These are phyloP conservation scores for Phaeosphaeriaceae sp. DNA, from an alignment of 2,329 filamentous ascomycete genomes.

Conservation along the genomic window DNA sequence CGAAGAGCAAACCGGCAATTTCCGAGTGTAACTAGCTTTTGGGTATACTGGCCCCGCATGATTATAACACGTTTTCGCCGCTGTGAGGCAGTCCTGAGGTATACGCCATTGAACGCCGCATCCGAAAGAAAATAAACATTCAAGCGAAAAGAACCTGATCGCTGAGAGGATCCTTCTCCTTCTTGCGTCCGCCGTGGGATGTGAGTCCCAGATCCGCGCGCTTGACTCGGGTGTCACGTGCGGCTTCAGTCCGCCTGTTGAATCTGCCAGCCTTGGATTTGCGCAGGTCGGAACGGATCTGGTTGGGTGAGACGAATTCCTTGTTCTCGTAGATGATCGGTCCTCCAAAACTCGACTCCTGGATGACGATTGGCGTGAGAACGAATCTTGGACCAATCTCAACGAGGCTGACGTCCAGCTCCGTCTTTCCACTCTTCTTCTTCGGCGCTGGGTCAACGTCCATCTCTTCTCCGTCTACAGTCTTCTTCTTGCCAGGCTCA, in stretches of 20 bases:
- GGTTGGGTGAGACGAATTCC: conserved; percentile 95
- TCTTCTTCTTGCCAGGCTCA: conserved; percentile 62
- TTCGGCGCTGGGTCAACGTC: conserved; percentile 41
- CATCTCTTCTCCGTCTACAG: conserved; percentile 50
- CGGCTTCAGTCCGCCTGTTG: conserved; percentile 76
- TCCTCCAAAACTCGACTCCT: conserved; percentile 93
- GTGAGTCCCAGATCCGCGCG: conserved; percentile 78
- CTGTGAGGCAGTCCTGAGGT: not conserved
- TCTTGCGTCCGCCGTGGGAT: conserved; percentile 68
- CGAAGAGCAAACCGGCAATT: conserved; percentile 13
- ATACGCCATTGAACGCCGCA: conserved; percentile 22
- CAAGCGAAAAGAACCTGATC: conserved; percentile 78
- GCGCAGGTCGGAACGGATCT: conserved; percentile 83
- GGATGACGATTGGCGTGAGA: conserved; percentile 90
- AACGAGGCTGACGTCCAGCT: conserved; percentile 81
- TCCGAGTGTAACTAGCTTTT: not conserved
- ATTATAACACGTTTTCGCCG: not conserved
- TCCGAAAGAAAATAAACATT: conserved; percentile 35
- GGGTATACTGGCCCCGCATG: not conserved
- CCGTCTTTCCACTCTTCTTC: conserved; percentile 58
- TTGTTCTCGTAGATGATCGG: conserved; percentile 98
- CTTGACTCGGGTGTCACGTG: conserved; percentile 75
- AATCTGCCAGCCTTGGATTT: conserved; percentile 78
- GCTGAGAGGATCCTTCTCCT: conserved; percentile 74
- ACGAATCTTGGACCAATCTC: conserved; percentile 96